Percentiles rank a stretch among this genome's conserved stretches.
Conservation (phyloP, 2,329 filamentous ascomycete genomes). For the Phyllosticta paracitricarpa region DNA sequence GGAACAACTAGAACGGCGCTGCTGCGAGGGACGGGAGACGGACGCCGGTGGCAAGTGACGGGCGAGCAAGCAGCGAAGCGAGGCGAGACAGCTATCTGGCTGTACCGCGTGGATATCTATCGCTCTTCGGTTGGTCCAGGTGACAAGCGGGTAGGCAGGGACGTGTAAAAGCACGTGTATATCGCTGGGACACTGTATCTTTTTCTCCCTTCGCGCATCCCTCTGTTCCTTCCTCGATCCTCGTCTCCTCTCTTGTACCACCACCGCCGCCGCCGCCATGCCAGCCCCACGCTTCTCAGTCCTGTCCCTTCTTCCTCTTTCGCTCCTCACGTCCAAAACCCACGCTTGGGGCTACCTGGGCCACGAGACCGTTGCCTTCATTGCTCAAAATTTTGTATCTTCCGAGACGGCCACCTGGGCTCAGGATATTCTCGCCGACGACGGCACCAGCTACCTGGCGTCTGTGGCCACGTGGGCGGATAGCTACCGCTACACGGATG, state of each 20-base stretch:
- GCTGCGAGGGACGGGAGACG: neutral
- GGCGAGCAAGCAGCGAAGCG: neutral
- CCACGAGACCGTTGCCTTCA: slow-evolving; percentile 45
- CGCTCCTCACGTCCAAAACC: slow-evolving; percentile 13
- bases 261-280: neutral
- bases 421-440: slow-evolving; percentile 34
- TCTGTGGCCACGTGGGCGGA: slow-evolving; percentile 47
- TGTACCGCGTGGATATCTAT: neutral
- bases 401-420: slow-evolving; percentile 35
- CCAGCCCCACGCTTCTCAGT: neutral
- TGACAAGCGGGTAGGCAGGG: neutral
- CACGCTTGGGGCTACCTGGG: slow-evolving; percentile 44
- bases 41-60: neutral
- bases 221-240: neutral
- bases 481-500: slow-evolving; percentile 38
- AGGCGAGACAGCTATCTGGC: neutral
- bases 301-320: slow-evolving; percentile 6
- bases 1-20: neutral
- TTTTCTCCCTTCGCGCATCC: neutral
- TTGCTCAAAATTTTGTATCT: slow-evolving; percentile 41
- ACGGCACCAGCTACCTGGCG: slow-evolving; percentile 37
- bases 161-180: neutral
- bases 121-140: neutral
- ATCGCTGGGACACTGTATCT: neutral
- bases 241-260: neutral